Conservation (phyloP, 176 grass and related monocot species). For the Bonia amplexicaulis region DNA sequence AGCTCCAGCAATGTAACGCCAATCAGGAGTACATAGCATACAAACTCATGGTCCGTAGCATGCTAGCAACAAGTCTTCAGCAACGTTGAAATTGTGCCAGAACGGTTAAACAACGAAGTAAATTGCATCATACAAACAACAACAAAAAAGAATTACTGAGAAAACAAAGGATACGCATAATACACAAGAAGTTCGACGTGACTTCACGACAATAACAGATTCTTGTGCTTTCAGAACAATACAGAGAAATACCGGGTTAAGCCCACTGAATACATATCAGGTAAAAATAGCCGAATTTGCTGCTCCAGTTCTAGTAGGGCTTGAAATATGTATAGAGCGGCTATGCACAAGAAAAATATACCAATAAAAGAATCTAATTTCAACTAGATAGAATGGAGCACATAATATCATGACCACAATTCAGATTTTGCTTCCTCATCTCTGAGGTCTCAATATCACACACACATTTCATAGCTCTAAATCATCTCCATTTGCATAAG, state of each 20-base stretch:
- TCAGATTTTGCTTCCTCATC: slow-evolving; percentile 14
- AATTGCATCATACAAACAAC: not conserved
- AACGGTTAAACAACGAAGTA: not conserved
- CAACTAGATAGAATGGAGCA: not conserved
- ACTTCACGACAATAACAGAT: not conserved
- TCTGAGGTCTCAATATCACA: not conserved
- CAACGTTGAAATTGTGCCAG: not conserved
- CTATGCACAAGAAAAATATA: not conserved
- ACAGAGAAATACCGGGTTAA: not conserved
- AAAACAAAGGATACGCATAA: not conserved
- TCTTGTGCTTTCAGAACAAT: not conserved
- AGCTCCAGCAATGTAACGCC: no score
- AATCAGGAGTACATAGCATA: no score
- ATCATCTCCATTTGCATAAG: slow-evolving; percentile 24
- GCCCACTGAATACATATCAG: not conserved
- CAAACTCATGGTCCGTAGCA: no score
- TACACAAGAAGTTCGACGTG: not conserved
- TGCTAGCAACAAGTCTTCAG: not conserved
- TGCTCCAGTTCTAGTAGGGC: not conserved
- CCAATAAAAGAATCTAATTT: slow-evolving; percentile 9
- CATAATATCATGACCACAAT: slow-evolving; percentile 16
- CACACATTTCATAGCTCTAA: slow-evolving; percentile 18
- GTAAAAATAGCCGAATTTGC: not conserved
- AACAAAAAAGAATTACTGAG: not conserved
- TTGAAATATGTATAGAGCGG: not conserved